A percentile compares a stretch with the other conserved stretches of the same genome.
Conservation (phyloP, 2,329 filamentous ascomycete species). For the Diplodia mutila region DNA sequence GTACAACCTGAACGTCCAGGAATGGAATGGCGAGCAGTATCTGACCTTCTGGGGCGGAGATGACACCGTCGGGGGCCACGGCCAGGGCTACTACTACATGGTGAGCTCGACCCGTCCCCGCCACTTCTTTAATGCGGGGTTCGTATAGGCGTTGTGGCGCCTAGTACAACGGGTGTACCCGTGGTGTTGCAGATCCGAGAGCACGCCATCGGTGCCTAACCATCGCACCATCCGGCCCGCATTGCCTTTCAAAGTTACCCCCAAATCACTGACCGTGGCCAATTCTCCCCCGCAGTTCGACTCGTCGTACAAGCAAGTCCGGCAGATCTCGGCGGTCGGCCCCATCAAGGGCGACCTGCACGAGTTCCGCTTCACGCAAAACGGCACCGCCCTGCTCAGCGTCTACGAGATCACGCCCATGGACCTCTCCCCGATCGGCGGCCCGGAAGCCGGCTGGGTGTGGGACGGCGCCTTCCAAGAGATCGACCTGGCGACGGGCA, state of each 20-base stretch:
- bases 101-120: slow-evolving; percentile 29
- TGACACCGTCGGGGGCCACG: slow-evolving; percentile 38
- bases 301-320: slow-evolving; percentile 29
- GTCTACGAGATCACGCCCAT: slow-evolving; percentile 45
- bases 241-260: not conserved
- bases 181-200: slow-evolving; percentile 10
- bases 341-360: slow-evolving; percentile 45
- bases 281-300: too few species aligned
- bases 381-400: slow-evolving; percentile 49
- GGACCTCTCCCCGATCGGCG: slow-evolving; percentile 46
- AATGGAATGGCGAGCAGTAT: slow-evolving; percentile 40
- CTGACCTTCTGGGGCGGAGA: slow-evolving; percentile 46
- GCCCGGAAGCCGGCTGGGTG: slow-evolving; percentile 44
- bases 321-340: slow-evolving; percentile 28
- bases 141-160: slow-evolving; percentile 27
- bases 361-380: slow-evolving; percentile 49
- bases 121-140: not conserved
- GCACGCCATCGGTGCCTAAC: slow-evolving; percentile 21
- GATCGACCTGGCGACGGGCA: slow-evolving; percentile 46
- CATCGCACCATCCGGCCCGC: slow-evolving; percentile 6
- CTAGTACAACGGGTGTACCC: slow-evolving; percentile 22
- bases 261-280: not conserved
- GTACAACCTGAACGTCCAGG: slow-evolving; percentile 38
- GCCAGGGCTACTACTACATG: slow-evolving; percentile 42
- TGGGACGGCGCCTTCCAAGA: slow-evolving; percentile 52